Base-by-base conservation (phyloP, 2,329 filamentous ascomycete species). In the Grosmannia clavigera region DNA sequence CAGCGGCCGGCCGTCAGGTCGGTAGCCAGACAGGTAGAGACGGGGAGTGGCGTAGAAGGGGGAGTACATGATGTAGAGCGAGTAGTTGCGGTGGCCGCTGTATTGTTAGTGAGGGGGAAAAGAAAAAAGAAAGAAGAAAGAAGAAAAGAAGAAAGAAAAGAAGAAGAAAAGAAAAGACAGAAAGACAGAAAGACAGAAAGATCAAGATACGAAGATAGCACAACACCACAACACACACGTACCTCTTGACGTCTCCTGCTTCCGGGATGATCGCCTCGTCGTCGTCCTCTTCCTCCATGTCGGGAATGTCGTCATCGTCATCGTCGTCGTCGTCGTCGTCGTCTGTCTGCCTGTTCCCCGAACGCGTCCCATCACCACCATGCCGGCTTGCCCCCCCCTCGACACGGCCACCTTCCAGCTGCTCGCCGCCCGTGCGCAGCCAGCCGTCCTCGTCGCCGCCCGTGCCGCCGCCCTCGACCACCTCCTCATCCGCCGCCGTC, bases 251-350 rank as follows among this genome's bases (percentile, higher is more conserved):
- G 9, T 73, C 70, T 33, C 27, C 31, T 7, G 83, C 79, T 67
- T 95, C 91, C 14, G 88, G 81, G 68, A 97, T 97, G 70, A 99
- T 97, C 53, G 94, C 94, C 73, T 97, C 92, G 55, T 95, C 92
- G 63, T 96, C 92, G 65, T 97, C 92, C 61, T 97, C 92, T 64
- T 97, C 94, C 70, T 97, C 94, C 91, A 97, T 97, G 70, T 97
- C 92, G 0, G 92, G 92, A 63, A 97, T 96, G 68, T 96, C 92
- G 53, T 90, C 84, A 58, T 86, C 46, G 19, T 58, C 57, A 9
- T 52, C 48, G 5, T 88, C 77, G 38, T 83, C 80, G 53, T 95
- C 78, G 68, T 10, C 52, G 10, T 4, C 35, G n/a, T 16, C 22
- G 22, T 22, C 22, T 22, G 22, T 22, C 22, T 22, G 22, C 22